Conservation (phyloP, 495 filamentous ascomycete species). For the Bombardia bombarda region DNA sequence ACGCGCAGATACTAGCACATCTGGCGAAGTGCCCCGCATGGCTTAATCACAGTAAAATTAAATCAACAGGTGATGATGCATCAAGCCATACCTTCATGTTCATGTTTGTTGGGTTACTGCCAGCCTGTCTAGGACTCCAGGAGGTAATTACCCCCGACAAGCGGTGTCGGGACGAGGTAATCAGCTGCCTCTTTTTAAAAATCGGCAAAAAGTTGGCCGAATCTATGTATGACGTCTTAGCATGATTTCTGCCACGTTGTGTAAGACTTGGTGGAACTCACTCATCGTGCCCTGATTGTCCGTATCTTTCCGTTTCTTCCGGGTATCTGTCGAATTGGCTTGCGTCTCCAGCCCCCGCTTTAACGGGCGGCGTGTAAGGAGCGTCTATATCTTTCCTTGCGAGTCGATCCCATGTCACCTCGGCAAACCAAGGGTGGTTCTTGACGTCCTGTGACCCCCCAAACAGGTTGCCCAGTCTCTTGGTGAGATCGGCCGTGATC, state of each 20-base stretch:
- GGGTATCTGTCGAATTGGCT: conserved; percentile 98
- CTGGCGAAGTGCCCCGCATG: too few species aligned
- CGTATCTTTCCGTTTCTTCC: conserved; percentile 91
- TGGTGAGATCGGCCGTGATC: conserved; percentile 92
- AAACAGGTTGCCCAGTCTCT: conserved; percentile 87
- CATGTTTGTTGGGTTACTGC: too few species aligned
- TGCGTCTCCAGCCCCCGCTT: conserved; percentile 85
- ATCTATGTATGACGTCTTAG: conserved; percentile 33
- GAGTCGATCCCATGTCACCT: conserved; percentile 95
- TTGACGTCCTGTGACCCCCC: conserved; percentile 92
- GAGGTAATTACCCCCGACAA: too few species aligned
- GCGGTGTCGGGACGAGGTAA: too few species aligned
- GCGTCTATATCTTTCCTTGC: conserved; percentile 95
- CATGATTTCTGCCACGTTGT: neutral
- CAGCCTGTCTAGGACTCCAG: too few species aligned
- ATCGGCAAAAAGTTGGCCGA: conserved; percentile 64
- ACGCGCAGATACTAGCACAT: too few species aligned
- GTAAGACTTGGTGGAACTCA: conserved; percentile 42
- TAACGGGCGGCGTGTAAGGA: conserved; percentile 94
- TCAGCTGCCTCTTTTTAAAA: too few species aligned
- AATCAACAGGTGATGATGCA: too few species aligned
- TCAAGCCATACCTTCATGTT: too few species aligned
- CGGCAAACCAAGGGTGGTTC: conserved; percentile 89
- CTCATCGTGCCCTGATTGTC: conserved; percentile 67
- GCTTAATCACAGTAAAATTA: too few species aligned